Conservation (phyloP, 2,329 filamentous ascomycete species). For the Colletotrichum simmondsii region DNA sequence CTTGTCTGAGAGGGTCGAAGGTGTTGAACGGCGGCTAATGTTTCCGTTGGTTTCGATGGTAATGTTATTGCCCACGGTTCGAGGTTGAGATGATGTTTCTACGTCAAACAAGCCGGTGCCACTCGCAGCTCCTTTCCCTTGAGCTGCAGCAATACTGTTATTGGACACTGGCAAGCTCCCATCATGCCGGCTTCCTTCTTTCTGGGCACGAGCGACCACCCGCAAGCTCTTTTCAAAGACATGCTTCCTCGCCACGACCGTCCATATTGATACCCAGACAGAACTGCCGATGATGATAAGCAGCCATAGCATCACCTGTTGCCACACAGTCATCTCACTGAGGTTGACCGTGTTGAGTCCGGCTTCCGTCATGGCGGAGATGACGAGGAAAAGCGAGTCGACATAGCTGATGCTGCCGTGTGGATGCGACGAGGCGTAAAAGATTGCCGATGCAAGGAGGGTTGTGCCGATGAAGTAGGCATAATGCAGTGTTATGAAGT, state of each 20-base stretch:
- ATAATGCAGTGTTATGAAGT: conserved; percentile 75
- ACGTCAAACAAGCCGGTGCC: background rate
- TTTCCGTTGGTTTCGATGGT: background rate
- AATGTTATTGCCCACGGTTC: background rate
- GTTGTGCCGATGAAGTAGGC: conserved; percentile 70
- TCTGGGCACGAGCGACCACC: conserved; percentile 57
- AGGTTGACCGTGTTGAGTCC: conserved; percentile 77
- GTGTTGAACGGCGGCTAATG: conserved; percentile 7
- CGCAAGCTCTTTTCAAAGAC: conserved; percentile 72
- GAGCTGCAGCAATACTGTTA: background rate
- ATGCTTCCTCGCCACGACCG: conserved; percentile 68
- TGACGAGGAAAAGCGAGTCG: conserved; percentile 74
- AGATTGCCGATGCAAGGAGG: conserved; percentile 67
- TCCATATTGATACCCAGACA: conserved; percentile 74
- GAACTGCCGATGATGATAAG: conserved; percentile 74
- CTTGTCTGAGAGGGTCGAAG: conserved; percentile 8
- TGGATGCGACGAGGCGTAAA: conserved; percentile 68
- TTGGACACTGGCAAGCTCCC: conserved; percentile 41
- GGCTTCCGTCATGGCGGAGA: conserved; percentile 74
- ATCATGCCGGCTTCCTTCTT: conserved; percentile 41
- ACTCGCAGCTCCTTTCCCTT: background rate
- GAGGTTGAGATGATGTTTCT: background rate
- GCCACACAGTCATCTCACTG: conserved; percentile 72
- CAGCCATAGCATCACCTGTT: conserved; percentile 73
- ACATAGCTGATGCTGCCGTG: conserved; percentile 65